Conservation (phyloP, 331 rosid genomes). For the Acacia pycnantha region DNA sequence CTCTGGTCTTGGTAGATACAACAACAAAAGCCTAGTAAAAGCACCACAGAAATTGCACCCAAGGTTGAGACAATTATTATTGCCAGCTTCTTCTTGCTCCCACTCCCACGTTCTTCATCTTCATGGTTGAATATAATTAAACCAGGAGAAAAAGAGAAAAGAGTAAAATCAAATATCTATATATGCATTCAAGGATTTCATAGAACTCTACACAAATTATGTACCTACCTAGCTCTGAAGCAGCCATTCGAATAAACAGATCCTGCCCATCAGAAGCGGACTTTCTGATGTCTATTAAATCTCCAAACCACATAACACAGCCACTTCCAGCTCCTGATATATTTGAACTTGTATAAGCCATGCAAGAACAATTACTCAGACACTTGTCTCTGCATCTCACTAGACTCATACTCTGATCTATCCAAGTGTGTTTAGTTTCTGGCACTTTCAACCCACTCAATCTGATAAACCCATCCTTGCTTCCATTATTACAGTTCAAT, state of each 20-base stretch:
- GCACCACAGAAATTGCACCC: background rate
- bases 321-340: conserved; percentile 42
- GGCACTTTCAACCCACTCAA: conserved; percentile 33
- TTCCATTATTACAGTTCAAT: conserved; percentile 9
- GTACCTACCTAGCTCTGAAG: conserved; percentile 35
- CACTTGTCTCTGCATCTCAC: conserved; percentile 39
- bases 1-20: background rate
- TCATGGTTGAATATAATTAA: background rate
- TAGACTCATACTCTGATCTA: conserved; percentile 17
- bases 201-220: background rate
- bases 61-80: background rate
- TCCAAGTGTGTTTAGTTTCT: conserved; percentile 30
- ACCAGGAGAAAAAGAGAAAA: background rate
- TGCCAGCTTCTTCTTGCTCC: background rate
- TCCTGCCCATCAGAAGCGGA: conserved; percentile 30
- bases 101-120: background rate
- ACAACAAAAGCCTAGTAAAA: background rate
- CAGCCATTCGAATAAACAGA: conserved; percentile 37
- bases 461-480: conserved; percentile 33
- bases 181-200: background rate
- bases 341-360: conserved; percentile 43
- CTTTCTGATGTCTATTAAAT: conserved; percentile 33
- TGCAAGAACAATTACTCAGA: conserved; percentile 50
- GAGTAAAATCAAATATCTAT: background rate
- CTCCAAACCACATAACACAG: conserved; percentile 53